phyloP scores from a whole-genome alignment of 2,329 filamentous ascomycete genomes.

The Alternaria brassicae region DNA sequence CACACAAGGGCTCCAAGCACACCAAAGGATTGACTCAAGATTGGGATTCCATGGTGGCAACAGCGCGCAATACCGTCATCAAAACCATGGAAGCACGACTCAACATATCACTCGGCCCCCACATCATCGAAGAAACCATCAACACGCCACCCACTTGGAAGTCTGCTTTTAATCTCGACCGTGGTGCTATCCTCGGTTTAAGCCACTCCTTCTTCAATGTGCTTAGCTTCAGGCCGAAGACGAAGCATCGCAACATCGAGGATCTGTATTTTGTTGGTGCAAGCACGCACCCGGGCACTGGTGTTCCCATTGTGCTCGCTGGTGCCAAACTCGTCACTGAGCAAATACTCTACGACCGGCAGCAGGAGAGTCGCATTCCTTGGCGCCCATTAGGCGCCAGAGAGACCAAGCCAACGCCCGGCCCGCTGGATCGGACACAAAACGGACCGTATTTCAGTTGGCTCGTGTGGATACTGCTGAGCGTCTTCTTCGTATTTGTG shows the following conservation, averaged over 20 bases:
- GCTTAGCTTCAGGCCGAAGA: conserved; percentile 69
- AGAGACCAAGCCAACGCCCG: conserved; percentile 1
- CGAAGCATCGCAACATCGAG: conserved; percentile 59
- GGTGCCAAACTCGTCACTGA: conserved; percentile 69
- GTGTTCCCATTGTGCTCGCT: conserved; percentile 75
- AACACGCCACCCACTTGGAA: conserved; percentile 73
- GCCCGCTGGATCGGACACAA: conserved; percentile 28
- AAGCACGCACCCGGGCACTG: conserved; percentile 77
- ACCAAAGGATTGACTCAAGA: conserved; percentile 58
- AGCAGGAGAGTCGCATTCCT: conserved; percentile 41
- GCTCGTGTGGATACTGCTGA: conserved; percentile 26
- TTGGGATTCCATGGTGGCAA: conserved; percentile 66
- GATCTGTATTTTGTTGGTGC: conserved; percentile 75
- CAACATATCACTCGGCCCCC: conserved; percentile 59
- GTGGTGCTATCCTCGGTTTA: conserved; percentile 75
- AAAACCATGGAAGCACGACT: conserved; percentile 67
- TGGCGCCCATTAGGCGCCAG: conserved; percentile 41
- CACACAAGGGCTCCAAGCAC: conserved; percentile 50
- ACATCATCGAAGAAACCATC: conserved; percentile 67
- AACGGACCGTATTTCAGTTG: conserved; percentile 19
- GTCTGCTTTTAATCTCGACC: conserved; percentile 73
- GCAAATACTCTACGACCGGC: conserved; percentile 57
- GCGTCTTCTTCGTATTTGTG: conserved; percentile 13
- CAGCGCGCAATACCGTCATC: conserved; percentile 67
- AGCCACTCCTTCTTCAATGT: conserved; percentile 78